Evolutionary conservation across 2,329 filamentous ascomycete genomes (phyloP).

Genomic region (Neonectria faginata): DNA sequence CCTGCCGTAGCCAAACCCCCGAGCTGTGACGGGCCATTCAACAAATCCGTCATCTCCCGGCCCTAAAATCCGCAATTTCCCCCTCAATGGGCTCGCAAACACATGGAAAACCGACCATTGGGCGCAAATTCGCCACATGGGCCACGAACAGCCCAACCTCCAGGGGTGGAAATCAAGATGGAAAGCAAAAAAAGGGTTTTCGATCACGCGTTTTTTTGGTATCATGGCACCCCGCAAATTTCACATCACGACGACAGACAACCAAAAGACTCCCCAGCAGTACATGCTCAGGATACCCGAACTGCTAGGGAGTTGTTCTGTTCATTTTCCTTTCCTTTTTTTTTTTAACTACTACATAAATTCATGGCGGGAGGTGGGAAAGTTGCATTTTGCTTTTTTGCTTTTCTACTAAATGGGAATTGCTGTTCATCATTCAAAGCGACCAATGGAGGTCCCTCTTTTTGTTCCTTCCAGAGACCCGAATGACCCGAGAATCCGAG

Average conservation of each 20-base stretch:
- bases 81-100: background rate
- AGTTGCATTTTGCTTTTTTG: constrained; percentile 9
- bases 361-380: constrained; percentile 23
- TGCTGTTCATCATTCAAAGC: constrained; percentile 9
- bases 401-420: background rate
- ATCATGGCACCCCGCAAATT: constrained; percentile 5
- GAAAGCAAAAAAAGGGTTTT: background rate
- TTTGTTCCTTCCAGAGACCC: background rate
- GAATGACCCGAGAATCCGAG: constrained; percentile 11
- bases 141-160: background rate
- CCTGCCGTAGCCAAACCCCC: background rate
- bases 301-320: constrained; percentile 20
- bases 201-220: constrained; percentile 3
- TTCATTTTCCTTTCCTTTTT: background rate
- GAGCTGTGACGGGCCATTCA: background rate
- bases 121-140: background rate
- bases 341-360: constrained; percentile 15
- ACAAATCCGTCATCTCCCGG: background rate
- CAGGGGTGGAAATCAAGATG: background rate
- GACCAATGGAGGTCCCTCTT: background rate
- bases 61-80: background rate
- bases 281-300: constrained; percentile 30
- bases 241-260: constrained; percentile 15
- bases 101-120: background rate
- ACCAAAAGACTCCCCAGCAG: constrained; percentile 9